Conservation (phyloP, 768 basidiomycete genomes). For the Leccinum obscurum region DNA sequence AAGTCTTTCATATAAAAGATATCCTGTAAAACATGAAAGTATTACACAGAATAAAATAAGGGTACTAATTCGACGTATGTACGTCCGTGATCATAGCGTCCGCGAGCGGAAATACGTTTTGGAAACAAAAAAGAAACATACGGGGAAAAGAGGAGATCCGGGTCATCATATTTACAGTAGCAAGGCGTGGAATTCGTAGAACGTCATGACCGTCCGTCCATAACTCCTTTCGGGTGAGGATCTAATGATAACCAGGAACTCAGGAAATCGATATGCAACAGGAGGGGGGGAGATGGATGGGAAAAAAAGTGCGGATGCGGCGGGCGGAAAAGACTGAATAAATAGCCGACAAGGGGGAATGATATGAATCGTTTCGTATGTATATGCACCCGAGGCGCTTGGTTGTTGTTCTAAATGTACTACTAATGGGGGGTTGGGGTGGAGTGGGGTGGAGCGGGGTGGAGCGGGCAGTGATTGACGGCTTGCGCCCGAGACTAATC, state of each 20-base stretch:
- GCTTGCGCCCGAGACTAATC: background rate
- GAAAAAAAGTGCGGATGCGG: background rate
- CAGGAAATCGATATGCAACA: background rate
- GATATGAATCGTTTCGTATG: background rate
- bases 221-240: background rate
- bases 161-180: background rate
- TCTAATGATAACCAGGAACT: background rate
- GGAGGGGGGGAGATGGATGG: background rate
- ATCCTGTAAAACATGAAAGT: background rate
- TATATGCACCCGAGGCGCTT: background rate
- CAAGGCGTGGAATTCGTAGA: background rate
- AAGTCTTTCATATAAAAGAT: background rate
- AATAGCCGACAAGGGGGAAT: background rate
- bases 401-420: background rate
- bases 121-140: background rate
- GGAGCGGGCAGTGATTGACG: background rate
- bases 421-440: background rate
- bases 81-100: background rate
- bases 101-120: background rate
- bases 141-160: background rate
- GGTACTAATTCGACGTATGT: background rate
- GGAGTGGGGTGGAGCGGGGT: background rate
- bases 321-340: slow-evolving; percentile 8
- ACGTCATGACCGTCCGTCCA: background rate
- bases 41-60: background rate